A percentile compares a stretch with the other conserved stretches of the same genome.
Conservation (phyloP, 345 rosid genomes). For the Pugionium dolabratum region DNA sequence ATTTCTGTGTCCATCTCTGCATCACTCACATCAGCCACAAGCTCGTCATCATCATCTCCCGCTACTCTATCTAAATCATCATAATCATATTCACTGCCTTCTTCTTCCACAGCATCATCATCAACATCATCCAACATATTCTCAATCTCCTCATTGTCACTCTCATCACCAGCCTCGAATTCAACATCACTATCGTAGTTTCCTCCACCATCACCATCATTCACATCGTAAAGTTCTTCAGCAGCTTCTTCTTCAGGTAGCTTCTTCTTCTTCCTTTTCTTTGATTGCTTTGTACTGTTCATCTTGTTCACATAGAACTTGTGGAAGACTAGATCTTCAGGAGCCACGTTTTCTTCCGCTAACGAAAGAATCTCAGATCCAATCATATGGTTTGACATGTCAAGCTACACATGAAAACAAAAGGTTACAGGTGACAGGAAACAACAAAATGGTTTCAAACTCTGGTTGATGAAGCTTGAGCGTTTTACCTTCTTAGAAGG, state of each 20-base stretch:
- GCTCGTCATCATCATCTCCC: slow-evolving; percentile 61
- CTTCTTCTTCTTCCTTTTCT: slow-evolving; percentile 88
- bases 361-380: slow-evolving; percentile 82
- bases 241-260: slow-evolving; percentile 70
- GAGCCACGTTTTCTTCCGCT: slow-evolving; percentile 84
- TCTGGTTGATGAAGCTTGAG: slow-evolving; percentile 5
- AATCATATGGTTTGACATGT: slow-evolving; percentile 72
- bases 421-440: too few relatives aligned
- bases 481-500: slow-evolving; percentile 87
- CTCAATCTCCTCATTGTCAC: slow-evolving; percentile 89
- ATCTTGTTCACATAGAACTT: slow-evolving; percentile 82
- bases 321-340: slow-evolving; percentile 95
- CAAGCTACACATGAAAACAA: slow-evolving; percentile 53
- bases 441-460: slow-evolving; percentile 14
- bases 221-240: slow-evolving; percentile 67
- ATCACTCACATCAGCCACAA: slow-evolving; percentile 65
- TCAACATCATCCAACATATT: slow-evolving; percentile 68
- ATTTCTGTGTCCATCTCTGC: slow-evolving; percentile 58
- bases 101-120: slow-evolving; percentile 50
- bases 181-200: slow-evolving; percentile 57
- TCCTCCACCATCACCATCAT: slow-evolving; percentile 55
- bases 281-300: slow-evolving; percentile 61
- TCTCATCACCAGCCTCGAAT: slow-evolving; percentile 72
- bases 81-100: slow-evolving; percentile 70
- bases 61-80: slow-evolving; percentile 74